Percentiles rank a stretch among this genome's conserved stretches.
Conservation (phyloP, 2,329 filamentous ascomycete genomes). For the Apiospora arundinis region DNA sequence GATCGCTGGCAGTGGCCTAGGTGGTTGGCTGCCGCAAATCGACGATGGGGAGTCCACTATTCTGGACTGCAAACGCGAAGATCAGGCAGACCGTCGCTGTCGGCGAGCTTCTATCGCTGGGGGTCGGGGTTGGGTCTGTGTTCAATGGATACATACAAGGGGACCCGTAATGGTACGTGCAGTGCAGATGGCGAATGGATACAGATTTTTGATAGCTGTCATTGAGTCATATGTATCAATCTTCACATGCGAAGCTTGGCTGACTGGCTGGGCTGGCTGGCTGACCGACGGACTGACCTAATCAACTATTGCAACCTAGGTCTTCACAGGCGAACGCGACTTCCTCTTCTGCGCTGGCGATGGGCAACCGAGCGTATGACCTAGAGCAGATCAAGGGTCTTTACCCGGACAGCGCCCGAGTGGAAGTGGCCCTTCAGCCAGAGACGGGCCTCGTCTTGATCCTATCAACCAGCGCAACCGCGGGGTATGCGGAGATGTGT, state of each 20-base stretch:
- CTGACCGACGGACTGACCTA: neutral
- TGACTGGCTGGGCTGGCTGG: too few species aligned
- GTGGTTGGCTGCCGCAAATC: neutral
- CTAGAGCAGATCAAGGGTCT: neutral
- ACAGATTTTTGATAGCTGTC: neutral
- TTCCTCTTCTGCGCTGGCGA: neutral
- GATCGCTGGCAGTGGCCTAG: neutral
- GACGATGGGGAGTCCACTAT: neutral
- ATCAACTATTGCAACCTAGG: neutral
- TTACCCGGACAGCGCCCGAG: neutral
- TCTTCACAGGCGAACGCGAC: neutral
- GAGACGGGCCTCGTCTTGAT: neutral
- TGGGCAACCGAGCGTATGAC: neutral
- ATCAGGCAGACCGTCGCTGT: slow-evolving; percentile 2
- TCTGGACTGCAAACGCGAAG: neutral
- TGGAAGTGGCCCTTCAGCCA: neutral
- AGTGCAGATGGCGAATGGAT: neutral
- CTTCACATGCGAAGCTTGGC: neutral
- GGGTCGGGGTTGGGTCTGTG: neutral
- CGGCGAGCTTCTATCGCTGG: neutral
- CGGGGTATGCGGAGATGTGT: slow-evolving; percentile 10
- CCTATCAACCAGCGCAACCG: slow-evolving; percentile 3
- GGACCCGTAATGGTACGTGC: neutral
- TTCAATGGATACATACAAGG: neutral
- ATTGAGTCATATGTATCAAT: slow-evolving; percentile 3